Evolutionary conservation across 805 yeast genomes (phyloP).

Genomic region (Teunomyces barrocoloradensis): DNA sequence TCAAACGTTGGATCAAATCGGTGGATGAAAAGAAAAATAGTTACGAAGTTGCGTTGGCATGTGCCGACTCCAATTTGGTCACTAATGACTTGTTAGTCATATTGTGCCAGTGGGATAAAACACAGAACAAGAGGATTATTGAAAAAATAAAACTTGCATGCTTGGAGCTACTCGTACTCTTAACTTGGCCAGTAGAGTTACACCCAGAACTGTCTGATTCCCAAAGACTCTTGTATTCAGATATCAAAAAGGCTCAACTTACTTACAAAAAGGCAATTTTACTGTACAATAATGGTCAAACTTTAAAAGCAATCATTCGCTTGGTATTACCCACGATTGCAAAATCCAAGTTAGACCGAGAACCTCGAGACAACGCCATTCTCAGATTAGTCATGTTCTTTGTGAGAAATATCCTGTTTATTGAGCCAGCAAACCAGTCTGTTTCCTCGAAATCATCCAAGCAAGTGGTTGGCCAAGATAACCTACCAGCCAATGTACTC

Average conservation of each 20-base stretch:
- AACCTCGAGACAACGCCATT: constrained; percentile 67
- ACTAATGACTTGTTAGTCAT: constrained; percentile 72
- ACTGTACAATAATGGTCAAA: constrained; percentile 54
- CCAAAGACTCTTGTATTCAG: constrained; percentile 56
- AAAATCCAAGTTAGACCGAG: constrained; percentile 53
- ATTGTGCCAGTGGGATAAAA: constrained; percentile 65
- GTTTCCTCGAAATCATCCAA: constrained; percentile 42
- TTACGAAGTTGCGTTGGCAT: constrained; percentile 84
- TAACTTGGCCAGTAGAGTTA: constrained; percentile 84
- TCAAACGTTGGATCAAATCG: constrained; percentile 81
- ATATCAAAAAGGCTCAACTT: constrained; percentile 64
- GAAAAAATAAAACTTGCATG: constrained; percentile 70
- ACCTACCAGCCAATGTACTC: constrained; percentile 56
- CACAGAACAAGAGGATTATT: constrained; percentile 28
- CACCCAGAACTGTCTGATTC: constrained; percentile 55
- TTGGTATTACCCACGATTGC: constrained; percentile 62
- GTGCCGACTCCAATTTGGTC: constrained; percentile 76
- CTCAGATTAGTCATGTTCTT: constrained; percentile 70
- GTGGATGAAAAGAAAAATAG: constrained; percentile 72
- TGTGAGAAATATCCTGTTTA: constrained; percentile 72
- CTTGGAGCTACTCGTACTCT: constrained; percentile 74
- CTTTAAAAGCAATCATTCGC: constrained; percentile 67
- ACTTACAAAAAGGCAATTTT: constrained; percentile 69
- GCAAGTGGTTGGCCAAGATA: constrained; percentile 27
- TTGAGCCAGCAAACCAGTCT: constrained; percentile 65